Percentiles rank a stretch among this genome's conserved stretches.
phyloP scores from a whole-genome alignment of 768 basidiomycete genomes.

The Leucocoprinus leucothites region DNA sequence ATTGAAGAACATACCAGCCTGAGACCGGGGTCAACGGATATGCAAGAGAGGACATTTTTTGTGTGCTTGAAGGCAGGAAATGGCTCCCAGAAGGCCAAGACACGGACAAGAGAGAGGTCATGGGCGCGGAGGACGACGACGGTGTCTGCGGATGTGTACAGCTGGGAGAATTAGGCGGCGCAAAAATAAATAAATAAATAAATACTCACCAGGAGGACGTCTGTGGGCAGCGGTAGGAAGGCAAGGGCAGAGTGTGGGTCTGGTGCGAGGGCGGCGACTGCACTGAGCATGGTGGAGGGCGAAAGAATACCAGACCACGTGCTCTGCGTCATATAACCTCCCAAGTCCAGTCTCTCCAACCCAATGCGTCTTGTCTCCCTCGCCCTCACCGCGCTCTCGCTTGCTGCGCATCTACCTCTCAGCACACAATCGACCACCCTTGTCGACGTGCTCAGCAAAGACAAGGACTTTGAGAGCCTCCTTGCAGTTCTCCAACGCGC shows the following conservation, averaged over 20 bases:
- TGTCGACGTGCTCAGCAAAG: constrained; percentile 71
- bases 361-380: constrained; percentile 18
- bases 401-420: constrained; percentile 30
- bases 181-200: not conserved
- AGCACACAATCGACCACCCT: constrained; percentile 49
- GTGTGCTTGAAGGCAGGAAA: constrained; percentile 58
- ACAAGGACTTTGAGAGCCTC: constrained; percentile 76
- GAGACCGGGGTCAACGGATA: constrained; percentile 75
- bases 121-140: constrained; percentile 72
- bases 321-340: too few species aligned
- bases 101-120: constrained; percentile 58
- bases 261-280: constrained; percentile 37
- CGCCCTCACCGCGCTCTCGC: constrained; percentile 9
- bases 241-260: constrained; percentile 54
- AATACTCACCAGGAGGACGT: constrained; percentile 60
- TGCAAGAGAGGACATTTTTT: constrained; percentile 48
- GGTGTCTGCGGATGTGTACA: constrained; percentile 71
- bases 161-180: constrained; percentile 33
- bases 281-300: constrained; percentile 32
- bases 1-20: constrained; percentile 60
- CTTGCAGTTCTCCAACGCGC: constrained; percentile 78
- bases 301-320: not conserved
- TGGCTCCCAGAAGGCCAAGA: constrained; percentile 78
- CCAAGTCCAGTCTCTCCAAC: not conserved
- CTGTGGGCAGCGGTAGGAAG: constrained; percentile 53